Evolutionary conservation across 495 filamentous ascomycete species (phyloP).

Genomic region (Letharia columbiana): DNA sequence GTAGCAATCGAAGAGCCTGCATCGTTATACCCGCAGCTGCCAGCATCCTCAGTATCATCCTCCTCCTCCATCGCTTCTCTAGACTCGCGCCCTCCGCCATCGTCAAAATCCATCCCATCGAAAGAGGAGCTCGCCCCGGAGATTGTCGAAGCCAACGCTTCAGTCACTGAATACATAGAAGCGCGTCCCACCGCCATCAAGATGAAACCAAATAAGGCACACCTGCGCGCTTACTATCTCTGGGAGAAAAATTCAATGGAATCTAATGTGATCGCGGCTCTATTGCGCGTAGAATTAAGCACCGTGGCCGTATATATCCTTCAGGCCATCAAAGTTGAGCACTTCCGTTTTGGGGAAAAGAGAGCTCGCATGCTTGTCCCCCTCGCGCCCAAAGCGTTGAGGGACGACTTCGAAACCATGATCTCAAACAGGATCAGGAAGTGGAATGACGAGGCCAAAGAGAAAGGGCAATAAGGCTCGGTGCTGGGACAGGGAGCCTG

Average conservation of each 20-base stretch:
- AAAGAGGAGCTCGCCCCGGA: conserved; percentile 2
- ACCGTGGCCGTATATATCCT: conserved; percentile 49
- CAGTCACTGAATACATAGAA: conserved; percentile 6
- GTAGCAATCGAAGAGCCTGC: conserved; percentile 19
- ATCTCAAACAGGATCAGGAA: neutral
- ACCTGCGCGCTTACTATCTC: conserved; percentile 53
- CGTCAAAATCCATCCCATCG: neutral
- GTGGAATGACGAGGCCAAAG: neutral
- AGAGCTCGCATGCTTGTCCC: conserved; percentile 23
- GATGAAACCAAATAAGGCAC: conserved; percentile 22
- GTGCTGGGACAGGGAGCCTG: neutral
- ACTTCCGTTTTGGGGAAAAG: conserved; percentile 32
- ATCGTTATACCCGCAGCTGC: conserved; percentile 10
- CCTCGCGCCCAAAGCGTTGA: neutral
- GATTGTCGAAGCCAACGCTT: conserved; percentile 11
- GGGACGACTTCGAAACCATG: neutral
- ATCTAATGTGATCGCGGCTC: conserved; percentile 36
- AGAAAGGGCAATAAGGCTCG: neutral
- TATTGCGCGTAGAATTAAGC: conserved; percentile 39
- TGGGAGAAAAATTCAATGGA: conserved; percentile 45
- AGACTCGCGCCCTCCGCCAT: neutral
- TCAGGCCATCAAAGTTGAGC: conserved; percentile 33
- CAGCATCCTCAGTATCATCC: conserved; percentile 13
- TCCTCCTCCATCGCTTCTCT: neutral
- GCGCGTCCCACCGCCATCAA: conserved; percentile 13